These are phyloP conservation scores for Pistacia vera DNA, from an alignment of 345 rosid genomes.

Conservation along the genomic window DNA sequence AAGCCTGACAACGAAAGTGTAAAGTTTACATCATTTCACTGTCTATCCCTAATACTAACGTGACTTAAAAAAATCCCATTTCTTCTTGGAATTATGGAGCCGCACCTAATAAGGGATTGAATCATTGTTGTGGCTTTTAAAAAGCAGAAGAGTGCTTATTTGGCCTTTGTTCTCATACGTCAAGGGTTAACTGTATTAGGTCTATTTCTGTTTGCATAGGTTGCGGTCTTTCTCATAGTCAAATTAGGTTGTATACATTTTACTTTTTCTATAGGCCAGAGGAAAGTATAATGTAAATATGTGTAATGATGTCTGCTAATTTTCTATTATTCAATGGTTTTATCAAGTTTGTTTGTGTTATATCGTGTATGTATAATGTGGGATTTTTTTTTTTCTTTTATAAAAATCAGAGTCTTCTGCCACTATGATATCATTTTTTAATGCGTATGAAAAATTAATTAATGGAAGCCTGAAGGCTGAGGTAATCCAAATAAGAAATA, in stretches of 20 bases:
- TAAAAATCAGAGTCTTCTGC: no score
- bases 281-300: constrained; percentile 24
- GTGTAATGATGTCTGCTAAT: constrained; percentile 5
- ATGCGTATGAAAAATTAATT: no score
- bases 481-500: no score
- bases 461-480: no score
- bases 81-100: constrained; percentile 7
- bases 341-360: not conserved
- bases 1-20: constrained; percentile 39
- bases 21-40: constrained; percentile 26
- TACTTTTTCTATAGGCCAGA: constrained; percentile 12
- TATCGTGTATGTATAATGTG: no score
- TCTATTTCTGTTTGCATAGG: constrained; percentile 12
- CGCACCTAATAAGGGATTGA: constrained; percentile 19
- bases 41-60: constrained; percentile 25
- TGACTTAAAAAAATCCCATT: constrained; percentile 10
- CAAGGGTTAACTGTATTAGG: not conserved
- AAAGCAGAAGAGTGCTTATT: constrained; percentile 15
- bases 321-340: not conserved
- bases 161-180: constrained; percentile 4
- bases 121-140: constrained; percentile 15
- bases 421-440: no score
- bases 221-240: not conserved
- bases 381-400: no score
- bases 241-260: constrained; percentile 17